phyloP scores from a whole-genome alignment of 1,284 basidiomycete species.

The Xerocomus minutiporus region DNA sequence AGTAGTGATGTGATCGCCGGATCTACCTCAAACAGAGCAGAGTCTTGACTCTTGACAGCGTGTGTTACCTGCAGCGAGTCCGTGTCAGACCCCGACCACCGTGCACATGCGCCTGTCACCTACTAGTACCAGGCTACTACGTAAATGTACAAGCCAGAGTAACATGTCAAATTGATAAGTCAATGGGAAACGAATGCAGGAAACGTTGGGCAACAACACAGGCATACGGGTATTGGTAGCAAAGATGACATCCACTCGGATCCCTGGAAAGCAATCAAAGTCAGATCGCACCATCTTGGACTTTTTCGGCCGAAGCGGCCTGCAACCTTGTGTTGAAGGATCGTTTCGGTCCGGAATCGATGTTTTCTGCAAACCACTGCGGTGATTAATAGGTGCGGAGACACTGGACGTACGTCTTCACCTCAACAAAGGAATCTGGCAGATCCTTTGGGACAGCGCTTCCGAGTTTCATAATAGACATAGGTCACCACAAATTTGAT shows the following conservation, averaged over 20 bases:
- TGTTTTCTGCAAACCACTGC: constrained; percentile 8
- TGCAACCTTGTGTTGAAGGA: neutral
- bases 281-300: neutral
- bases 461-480: constrained; percentile 66
- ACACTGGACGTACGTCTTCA: constrained; percentile 10
- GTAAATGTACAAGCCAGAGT: neutral
- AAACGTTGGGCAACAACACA: neutral
- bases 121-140: neutral
- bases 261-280: neutral
- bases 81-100: constrained; percentile 30
- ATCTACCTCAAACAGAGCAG: constrained; percentile 20
- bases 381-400: neutral
- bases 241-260: neutral
- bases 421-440: constrained; percentile 48
- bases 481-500: constrained; percentile 64
- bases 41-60: constrained; percentile 19
- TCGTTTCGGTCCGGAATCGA: constrained; percentile 2
- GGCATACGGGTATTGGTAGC: too few species aligned
- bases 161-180: neutral
- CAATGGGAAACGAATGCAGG: neutral
- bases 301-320: neutral
- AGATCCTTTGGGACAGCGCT: constrained; percentile 66
- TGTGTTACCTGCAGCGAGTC: constrained; percentile 8
- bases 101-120: neutral
- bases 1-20: constrained; percentile 17